These are phyloP conservation scores for Ceratocystis cubensis DNA, from an alignment of 2,329 filamentous ascomycete genomes.

Conservation along the genomic window DNA sequence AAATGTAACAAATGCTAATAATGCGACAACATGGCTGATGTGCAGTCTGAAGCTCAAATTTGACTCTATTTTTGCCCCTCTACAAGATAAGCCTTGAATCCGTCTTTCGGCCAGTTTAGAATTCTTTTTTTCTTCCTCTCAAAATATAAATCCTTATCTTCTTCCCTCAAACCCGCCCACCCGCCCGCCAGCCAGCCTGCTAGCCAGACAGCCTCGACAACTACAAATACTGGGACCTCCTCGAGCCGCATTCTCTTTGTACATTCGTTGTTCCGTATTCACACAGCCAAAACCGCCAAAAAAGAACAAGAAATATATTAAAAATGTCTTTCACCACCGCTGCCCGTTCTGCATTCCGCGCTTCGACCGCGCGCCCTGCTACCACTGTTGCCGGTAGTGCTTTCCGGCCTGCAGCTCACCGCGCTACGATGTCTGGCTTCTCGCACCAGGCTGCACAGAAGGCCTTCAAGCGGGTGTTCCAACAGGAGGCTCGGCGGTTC, in stretches of 20 bases:
- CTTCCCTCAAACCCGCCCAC: neutral
- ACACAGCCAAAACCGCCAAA: conserved; percentile 2
- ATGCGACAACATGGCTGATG: neutral
- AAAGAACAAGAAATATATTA: conserved; percentile 28
- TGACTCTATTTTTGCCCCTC: conserved; percentile 4
- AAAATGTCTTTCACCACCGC: conserved; percentile 25
- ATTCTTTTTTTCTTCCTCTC: neutral
- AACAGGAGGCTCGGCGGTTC: conserved; percentile 42
- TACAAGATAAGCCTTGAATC: neutral
- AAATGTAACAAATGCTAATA: no score
- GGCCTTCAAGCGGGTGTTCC: conserved; percentile 36
- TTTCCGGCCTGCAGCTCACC: conserved; percentile 39
- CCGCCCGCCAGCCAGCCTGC: neutral
- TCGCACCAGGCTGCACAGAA: conserved; percentile 41
- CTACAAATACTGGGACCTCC: neutral
- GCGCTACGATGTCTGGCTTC: conserved; percentile 35
- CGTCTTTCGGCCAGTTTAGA: neutral
- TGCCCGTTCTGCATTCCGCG: conserved; percentile 40
- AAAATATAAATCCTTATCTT: neutral
- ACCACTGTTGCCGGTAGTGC: neutral
- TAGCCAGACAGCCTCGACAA: neutral
- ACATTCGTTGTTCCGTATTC: neutral
- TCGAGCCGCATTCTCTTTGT: neutral
- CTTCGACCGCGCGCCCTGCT: conserved; percentile 37
- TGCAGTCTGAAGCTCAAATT: neutral